Base-by-base conservation (phyloP, 805 yeast species). In the Metschnikowia dekortorum region DNA sequence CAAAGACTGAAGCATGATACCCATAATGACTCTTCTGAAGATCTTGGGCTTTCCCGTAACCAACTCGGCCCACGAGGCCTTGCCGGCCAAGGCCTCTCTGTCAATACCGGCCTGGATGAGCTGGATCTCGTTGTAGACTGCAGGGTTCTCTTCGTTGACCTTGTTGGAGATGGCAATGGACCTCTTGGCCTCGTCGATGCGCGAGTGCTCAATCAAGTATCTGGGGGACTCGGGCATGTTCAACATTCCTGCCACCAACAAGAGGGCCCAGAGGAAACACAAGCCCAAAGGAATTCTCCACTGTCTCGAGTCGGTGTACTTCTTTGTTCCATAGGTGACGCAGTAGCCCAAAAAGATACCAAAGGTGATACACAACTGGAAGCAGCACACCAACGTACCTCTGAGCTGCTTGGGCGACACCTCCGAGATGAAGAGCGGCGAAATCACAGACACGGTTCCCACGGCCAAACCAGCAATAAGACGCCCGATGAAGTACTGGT, bases 291-390 rank as follows among this genome's bases (percentile, higher is more conserved):
- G 87, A 53, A 82, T 74, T 74, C 86, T 76, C 88, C 89, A 84
- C 62, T 80, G 82, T 59, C 76, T 70, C 13, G 82, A 76, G 62
- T 74, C 76, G 22, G 51, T 30, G 62, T 76, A 78, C 43, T 63
- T 69, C 72, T 80, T 78, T 50, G 87, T 82, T 59, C 85, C 88
- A 63, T 72, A 84, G 50, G 81, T 80, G 45, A 81, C 73, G 69
- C 86, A 78, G 71, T 83, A 82, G 63, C 89, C 89, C 51, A 83
- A 66, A 65, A 84, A 80, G 58, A 84, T 84, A 75, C 89, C 89
- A 45, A 79, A 70, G 36, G 89, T 84, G 56, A 84, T 80, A 78
- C 78, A 80, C 65, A 85, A 73, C 69, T 85, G 89, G 74, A 79
- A 84, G 60, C 81, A 78, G 39, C 85, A 79, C 47, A 84, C 88